Evolutionary conservation across 2,329 filamentous ascomycete genomes (phyloP).

Genomic region (Magnaporthales sp.): DNA sequence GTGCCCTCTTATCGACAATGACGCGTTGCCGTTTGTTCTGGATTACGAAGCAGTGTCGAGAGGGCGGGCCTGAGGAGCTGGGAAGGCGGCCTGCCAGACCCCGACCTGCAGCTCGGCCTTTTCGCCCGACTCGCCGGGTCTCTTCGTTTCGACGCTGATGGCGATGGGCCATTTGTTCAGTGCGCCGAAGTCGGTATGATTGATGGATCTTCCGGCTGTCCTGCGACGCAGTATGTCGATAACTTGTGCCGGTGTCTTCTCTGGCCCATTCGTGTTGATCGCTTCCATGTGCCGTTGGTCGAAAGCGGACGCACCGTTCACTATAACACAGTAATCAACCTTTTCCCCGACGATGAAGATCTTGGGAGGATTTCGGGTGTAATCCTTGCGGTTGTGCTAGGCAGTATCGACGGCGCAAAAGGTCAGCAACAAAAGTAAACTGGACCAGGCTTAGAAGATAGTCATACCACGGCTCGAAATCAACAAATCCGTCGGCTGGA

Average conservation of each 20-base stretch:
- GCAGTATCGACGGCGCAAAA: not conserved
- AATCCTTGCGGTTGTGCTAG: not conserved
- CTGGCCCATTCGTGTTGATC: not conserved
- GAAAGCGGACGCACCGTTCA: not conserved
- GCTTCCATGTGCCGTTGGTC: not conserved
- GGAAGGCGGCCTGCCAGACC: conserved; percentile 5
- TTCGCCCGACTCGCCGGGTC: not conserved
- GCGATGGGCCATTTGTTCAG: conserved; percentile 4
- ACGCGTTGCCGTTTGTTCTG: too few species aligned
- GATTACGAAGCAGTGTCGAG: too few species aligned
- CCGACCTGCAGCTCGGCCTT: conserved; percentile 3
- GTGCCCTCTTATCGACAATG: too few species aligned
- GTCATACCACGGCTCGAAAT: not conserved
- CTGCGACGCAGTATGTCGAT: not conserved
- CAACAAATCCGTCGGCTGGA: not conserved
- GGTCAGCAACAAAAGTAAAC: not conserved
- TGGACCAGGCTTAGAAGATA: not conserved
- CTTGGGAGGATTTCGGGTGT: not conserved
- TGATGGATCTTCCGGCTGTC: not conserved
- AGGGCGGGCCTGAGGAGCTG: too few species aligned
- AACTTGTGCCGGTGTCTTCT: not conserved
- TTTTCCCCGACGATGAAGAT: not conserved
- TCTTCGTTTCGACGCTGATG: conserved; percentile 6
- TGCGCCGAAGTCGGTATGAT: conserved; percentile 4
- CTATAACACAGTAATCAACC: not conserved